phyloP scores from a whole-genome alignment of 768 basidiomycete species.

The Xerocomellus chrysenteron region DNA sequence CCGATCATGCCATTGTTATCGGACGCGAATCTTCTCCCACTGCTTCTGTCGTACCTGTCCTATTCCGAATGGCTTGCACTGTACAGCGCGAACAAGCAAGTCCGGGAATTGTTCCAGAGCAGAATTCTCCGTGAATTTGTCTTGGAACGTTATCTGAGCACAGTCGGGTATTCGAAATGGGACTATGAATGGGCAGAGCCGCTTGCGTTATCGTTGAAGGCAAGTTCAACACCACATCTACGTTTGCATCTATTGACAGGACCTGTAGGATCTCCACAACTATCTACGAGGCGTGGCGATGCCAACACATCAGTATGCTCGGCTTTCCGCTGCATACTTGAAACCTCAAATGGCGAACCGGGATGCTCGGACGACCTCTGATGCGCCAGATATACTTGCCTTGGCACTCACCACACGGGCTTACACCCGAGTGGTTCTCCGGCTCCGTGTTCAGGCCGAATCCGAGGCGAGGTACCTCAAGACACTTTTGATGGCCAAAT shows the following conservation, averaged over 20 bases:
- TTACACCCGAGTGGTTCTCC: slow-evolving; percentile 77
- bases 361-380: slow-evolving; percentile 40
- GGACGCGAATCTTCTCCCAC: slow-evolving; percentile 49
- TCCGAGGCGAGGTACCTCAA: slow-evolving; percentile 39
- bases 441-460: slow-evolving; percentile 78
- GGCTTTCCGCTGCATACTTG: slow-evolving; percentile 56
- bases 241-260: slow-evolving; percentile 7
- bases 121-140: slow-evolving; percentile 58
- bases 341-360: slow-evolving; percentile 44
- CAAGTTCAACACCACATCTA: slow-evolving; percentile 30
- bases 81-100: slow-evolving; percentile 53
- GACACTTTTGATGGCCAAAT: slow-evolving; percentile 8
- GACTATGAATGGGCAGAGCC: slow-evolving; percentile 53
- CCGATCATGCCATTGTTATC: slow-evolving; percentile 58
- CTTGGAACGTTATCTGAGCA: slow-evolving; percentile 64
- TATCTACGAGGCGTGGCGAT: slow-evolving; percentile 80
- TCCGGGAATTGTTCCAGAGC: slow-evolving; percentile 51
- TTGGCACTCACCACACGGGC: slow-evolving; percentile 66
- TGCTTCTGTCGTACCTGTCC: slow-evolving; percentile 59
- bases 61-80: slow-evolving; percentile 73
- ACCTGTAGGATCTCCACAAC: slow-evolving; percentile 64
- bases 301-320: slow-evolving; percentile 70
- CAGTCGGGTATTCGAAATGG: slow-evolving; percentile 77
- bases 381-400: slow-evolving; percentile 44
- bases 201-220: slow-evolving; percentile 60